Conservation (phyloP, 73 alveolate species). For the Tetrahymena thermophila region DNA sequence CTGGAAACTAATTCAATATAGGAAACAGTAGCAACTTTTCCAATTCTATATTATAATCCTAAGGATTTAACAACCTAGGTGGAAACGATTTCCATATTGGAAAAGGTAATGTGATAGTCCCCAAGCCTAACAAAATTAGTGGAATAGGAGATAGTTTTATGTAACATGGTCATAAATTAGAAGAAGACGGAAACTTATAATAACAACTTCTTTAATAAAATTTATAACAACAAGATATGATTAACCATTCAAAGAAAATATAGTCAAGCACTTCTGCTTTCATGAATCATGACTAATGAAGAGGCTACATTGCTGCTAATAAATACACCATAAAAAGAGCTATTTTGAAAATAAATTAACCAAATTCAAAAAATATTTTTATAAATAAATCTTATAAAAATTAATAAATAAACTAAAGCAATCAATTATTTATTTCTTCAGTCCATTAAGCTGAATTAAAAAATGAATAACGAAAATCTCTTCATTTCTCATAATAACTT, state of each 20-base stretch:
- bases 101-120: not conserved
- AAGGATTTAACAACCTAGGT: not conserved
- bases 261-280: not conserved
- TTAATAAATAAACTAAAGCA: not conserved
- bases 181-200: not conserved
- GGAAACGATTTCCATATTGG: not conserved
- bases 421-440: not conserved
- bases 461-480: not conserved
- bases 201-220: not conserved
- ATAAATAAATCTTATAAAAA: too few relatives aligned
- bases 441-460: not conserved
- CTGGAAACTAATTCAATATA: not conserved
- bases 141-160: not conserved
- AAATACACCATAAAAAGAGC: not conserved
- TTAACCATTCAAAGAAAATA: not conserved
- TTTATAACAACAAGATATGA: not conserved
- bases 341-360: not conserved
- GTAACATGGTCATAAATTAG: not conserved
- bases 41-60: not conserved
- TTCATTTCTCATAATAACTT: too few relatives aligned
- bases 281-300: not conserved
- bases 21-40: not conserved
- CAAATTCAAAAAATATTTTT: not conserved
- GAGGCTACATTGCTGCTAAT: not conserved
- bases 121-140: not conserved